Percentiles rank a stretch among this genome's conserved stretches.
Evolutionary conservation across 495 filamentous ascomycete species (phyloP).

Genomic region (Aspergillus avenaceus): DNA sequence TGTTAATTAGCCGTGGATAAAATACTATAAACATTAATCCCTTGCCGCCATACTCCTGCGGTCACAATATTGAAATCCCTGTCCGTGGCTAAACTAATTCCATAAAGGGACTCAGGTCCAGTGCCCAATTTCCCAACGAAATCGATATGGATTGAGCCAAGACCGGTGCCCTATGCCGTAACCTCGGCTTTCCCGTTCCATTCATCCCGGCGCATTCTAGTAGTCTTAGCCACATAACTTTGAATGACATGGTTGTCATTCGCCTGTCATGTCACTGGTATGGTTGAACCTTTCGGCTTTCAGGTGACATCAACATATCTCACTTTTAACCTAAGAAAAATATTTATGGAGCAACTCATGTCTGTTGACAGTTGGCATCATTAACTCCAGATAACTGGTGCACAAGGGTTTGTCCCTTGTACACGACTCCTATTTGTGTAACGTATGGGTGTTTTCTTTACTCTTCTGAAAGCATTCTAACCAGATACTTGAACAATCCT

Average conservation of each 20-base stretch:
- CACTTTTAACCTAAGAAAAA: too few relatives aligned
- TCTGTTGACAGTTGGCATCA: neutral
- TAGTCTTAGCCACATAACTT: neutral
- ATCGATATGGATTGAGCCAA: neutral
- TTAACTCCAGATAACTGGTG: too few relatives aligned
- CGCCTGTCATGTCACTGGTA: neutral
- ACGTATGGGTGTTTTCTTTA: neutral
- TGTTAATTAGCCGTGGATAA: too few relatives aligned
- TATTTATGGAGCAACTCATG: too few relatives aligned
- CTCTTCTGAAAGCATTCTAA: too few relatives aligned
- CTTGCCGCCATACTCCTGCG: neutral
- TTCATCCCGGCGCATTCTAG: constrained; percentile 7
- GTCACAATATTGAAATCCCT: neutral
- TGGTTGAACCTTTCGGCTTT: too few relatives aligned
- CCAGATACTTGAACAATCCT: too few relatives aligned
- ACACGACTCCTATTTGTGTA: too few relatives aligned
- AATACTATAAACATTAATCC: too few relatives aligned
- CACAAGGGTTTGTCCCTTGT: too few relatives aligned
- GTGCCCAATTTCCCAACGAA: neutral
- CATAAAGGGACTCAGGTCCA: neutral
- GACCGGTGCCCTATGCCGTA: neutral
- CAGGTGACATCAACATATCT: too few relatives aligned
- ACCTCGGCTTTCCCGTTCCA: constrained; percentile 19
- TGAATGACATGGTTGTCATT: neutral
- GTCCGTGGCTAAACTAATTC: neutral